Base-by-base conservation (phyloP, 2,329 filamentous ascomycete genomes). In the Periconia digitata region DNA sequence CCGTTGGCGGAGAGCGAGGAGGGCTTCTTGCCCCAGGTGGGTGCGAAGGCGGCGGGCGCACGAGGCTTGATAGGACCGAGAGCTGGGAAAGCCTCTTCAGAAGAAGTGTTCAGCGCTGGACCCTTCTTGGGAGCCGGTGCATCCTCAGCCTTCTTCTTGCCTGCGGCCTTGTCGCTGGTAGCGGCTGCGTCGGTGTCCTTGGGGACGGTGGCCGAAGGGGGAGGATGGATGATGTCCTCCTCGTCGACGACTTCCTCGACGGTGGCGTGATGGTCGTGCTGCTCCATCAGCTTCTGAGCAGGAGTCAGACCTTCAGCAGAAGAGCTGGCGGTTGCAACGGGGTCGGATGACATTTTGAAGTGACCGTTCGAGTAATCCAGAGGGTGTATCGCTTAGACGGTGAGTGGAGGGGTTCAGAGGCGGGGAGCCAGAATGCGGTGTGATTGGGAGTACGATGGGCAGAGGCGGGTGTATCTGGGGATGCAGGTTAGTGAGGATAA, bases 1-100 rank as follows among this genome's bases (percentile, higher is more conserved):
- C 72, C 70, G 56, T 76, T 77, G 43, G 69, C 72, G 34, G 65
- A 70, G 46, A 78, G 69, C 37, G 75, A 73, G 20, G 77, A 73
- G 49, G 79, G 76, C 68, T 80, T 85, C 74, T 86, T 89, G 54
- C 87, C 87, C 91, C 92, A 96, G 59, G 89, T 85, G 39, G 86
- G 84, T 40, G 86, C 79, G 50, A 84, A 80, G 58, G 83, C 81
- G 48, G 84, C 79, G 54, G 81, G 72, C 16, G 74, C 73, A 55
- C 75, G 74, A 27, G 84, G 77, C 73, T 91, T 92, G 44, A 84
- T 77, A 54, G 83, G 80, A 45, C 92, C 92, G 40, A 99, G 83
- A 60, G 92, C 86, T n/a, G 94, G 94, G 80, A 99, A 99, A 50
- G 89, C 78, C 73, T 97, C 92, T 67, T 95, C 89, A 16, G 90